Base-by-base conservation (phyloP, 2,329 filamentous ascomycete species). In the Fusarium virguliforme region DNA sequence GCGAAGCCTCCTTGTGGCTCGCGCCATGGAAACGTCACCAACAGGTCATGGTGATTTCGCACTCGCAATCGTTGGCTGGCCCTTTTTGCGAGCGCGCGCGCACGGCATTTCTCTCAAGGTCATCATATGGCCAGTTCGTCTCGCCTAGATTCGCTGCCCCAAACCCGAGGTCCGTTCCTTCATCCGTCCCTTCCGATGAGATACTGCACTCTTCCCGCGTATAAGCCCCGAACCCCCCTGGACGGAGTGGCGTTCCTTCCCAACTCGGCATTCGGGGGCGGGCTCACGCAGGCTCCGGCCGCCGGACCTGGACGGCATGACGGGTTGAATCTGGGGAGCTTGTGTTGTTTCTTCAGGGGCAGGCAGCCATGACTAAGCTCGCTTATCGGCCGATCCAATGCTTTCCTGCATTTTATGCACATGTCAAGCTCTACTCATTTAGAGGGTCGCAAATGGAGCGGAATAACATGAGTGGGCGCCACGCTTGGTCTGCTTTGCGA, bases 21-120 rank as follows among this genome's bases (percentile, higher is more conserved):
- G 72, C 69, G 60, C 65, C 74, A 75, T 68, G 13, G 61, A 65
- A 69, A 64, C 74, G 74, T 75, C 74, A 75, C 64, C 67, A 73
- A 72, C 74, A 70, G 72, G 64, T 71, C 70, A 75, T 75, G 53
- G 43, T 56, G 53, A 54, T 57, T 66, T 67, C 34, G 30, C 48
- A 32, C 53, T 62, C 74, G 43, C 48, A 51, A 60, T 59, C 50
- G 64, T 72, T 70, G 62, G 54, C 40, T 56, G 40, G 18, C 18
- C 18, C 18, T 38, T 34, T 38, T 32, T 50, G n/a, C 26, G 41
- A 58, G 46, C 43, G 38, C 35, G 18, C 61, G 22, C 30, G 51
- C 40, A 38, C 50, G 38, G 32, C n/a, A 15, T 24, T 15, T 32
- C 43, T 37, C 28, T 53, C 35, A 22, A 13, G 43, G 56, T 51